Evolutionary conservation across 257 asterid species (phyloP), one percentile per base, ranked within the genome.

Genomic region (Forsythia suspensa): DNA sequence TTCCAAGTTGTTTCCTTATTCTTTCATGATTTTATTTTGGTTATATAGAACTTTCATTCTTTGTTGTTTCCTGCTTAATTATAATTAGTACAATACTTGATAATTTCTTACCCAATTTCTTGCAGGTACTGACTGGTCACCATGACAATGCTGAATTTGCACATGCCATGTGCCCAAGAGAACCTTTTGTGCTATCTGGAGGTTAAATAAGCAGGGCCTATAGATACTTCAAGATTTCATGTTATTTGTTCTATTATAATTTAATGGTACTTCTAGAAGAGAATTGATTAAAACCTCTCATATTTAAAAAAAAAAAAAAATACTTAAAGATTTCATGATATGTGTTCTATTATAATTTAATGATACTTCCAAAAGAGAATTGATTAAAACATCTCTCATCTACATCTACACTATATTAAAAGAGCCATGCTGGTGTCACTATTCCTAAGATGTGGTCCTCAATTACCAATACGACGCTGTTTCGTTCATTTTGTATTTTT

Each of bases 131-230:
- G 79, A 88, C 92, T 71, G 98, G 98, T 29, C 98, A 94, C 86
- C 84, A 89, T 82, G 97, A 94, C 71, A 87, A 92, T 86, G 98
- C 98, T 44, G 97, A 94, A 81, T 94, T 91, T 74, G 98, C 98
- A 5, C 94, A 92, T 68, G 91, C 97, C 79, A 91, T 88, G 94
- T 86, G 90, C 79, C 97, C 94, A 71, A 87, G 88, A 46, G 98
- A 94, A 79, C 97, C 98, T 74, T 92, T 83, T 84, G 98, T 94
- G 85, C 95, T 94, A 44, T 94, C 98, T 77, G 98, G 98, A 90
- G 98, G 98, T 94, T 70, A 24, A 24, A 52, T 34, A 3, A 71
- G 74, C 83, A 40, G 42, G 59, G 34, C 21, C 24, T 18, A 21
- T 13, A 6, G 8, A 0, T 39, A 40, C 51, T 67, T 66, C n/a